phyloP scores from a whole-genome alignment of 495 filamentous ascomycete species.

The Penicillium longicatenatum region DNA sequence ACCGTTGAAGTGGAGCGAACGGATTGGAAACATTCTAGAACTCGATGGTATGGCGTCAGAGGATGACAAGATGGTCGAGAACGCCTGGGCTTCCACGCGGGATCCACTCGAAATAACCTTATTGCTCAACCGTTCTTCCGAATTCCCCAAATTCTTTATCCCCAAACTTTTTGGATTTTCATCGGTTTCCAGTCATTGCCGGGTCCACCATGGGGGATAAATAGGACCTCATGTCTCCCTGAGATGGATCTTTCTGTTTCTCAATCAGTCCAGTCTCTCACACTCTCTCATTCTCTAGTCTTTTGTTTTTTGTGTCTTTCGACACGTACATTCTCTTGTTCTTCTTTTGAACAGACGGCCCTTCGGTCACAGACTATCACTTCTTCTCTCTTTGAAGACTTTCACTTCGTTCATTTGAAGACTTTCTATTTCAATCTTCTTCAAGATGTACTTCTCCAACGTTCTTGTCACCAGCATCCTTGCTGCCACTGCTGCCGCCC shows the following conservation, averaged over 20 bases:
- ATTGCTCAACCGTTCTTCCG: constrained; percentile 5
- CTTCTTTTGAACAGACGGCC: constrained; percentile 24
- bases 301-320: constrained; percentile 11
- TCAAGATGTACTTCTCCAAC: constrained; percentile 28
- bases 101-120: constrained; percentile 5
- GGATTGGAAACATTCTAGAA: constrained; percentile 1
- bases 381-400: constrained; percentile 14
- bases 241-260: constrained; percentile 10
- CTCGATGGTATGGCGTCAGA: neutral
- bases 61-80: constrained; percentile 1
- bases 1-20: neutral
- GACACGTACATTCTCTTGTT: constrained; percentile 17
- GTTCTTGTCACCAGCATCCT: constrained; percentile 27
- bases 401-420: constrained; percentile 15
- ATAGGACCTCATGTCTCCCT: constrained; percentile 14
- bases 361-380: constrained; percentile 22
- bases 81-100: neutral
- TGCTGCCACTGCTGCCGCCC: constrained; percentile 24
- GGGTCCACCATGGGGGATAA: constrained; percentile 19
- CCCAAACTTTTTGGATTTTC: neutral
- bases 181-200: neutral
- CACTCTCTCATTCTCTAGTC: constrained; percentile 17
- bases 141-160: neutral
- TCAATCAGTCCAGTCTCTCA: constrained; percentile 19
- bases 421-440: constrained; percentile 3